Conservation (phyloP, 176 grass and related monocot species). For the Triticum urartu region DNA sequence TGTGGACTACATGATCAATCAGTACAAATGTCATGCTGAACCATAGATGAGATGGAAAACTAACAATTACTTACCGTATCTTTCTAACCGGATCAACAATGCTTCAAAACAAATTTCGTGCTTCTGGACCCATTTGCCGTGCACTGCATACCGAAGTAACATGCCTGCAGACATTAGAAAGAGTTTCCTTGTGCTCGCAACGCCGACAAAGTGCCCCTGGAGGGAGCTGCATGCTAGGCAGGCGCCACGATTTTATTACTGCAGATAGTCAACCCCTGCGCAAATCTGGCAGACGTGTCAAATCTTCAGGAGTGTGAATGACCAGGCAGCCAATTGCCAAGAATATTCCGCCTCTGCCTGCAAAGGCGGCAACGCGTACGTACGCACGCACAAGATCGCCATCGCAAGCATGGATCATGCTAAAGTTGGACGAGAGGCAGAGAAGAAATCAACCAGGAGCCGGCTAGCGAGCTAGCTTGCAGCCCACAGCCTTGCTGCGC, state of each 20-base stretch:
- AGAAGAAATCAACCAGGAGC: not conserved
- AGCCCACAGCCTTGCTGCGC: slow-evolving; percentile 26
- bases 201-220: slow-evolving; percentile 33
- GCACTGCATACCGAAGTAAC: slow-evolving; percentile 7
- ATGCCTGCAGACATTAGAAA: not conserved
- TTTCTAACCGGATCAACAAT: too few species aligned
- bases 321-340: not conserved
- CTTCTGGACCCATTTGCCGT: not conserved
- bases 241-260: not conserved
- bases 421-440: not conserved
- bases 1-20: not conserved
- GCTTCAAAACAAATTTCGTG: not conserved
- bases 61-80: not conserved
- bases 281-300: not conserved
- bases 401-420: not conserved
- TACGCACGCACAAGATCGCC: not conserved
- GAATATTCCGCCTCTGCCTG: not conserved
- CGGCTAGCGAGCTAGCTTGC: slow-evolving; percentile 18
- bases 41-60: not conserved
- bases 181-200: slow-evolving; percentile 1
- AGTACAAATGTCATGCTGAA: slow-evolving; percentile 13
- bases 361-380: not conserved
- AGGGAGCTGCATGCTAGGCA: not conserved
- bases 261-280: slow-evolving; percentile 7
- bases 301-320: slow-evolving; percentile 17